Percentiles rank a stretch among this genome's conserved stretches.
These are phyloP conservation scores for Ceratocystis destructans DNA, from an alignment of 2,329 filamentous ascomycete species.

Conservation along the genomic window DNA sequence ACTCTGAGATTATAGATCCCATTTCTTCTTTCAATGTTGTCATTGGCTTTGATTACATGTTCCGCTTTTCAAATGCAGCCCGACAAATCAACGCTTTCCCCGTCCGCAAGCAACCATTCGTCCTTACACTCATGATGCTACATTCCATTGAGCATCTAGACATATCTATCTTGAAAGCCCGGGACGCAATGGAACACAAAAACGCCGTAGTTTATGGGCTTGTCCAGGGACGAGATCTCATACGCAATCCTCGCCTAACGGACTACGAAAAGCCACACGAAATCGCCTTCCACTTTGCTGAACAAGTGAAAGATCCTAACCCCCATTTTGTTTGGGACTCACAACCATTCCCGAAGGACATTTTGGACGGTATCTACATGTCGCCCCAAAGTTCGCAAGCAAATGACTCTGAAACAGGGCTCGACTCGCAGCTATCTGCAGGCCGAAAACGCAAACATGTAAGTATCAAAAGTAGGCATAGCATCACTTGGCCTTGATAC, in stretches of 20 bases:
- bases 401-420: background rate
- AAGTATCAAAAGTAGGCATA: conserved; percentile 22
- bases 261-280: conserved; percentile 33
- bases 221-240: conserved; percentile 27
- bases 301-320: conserved; percentile 31
- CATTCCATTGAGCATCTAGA: conserved; percentile 45
- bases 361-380: conserved; percentile 35
- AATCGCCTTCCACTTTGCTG: conserved; percentile 35
- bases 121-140: conserved; percentile 36
- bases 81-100: conserved; percentile 21
- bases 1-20: conserved; percentile 28
- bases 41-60: conserved; percentile 41
- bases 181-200: conserved; percentile 33
- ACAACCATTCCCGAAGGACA: conserved; percentile 33
- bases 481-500: background rate
- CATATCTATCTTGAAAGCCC: conserved; percentile 29
- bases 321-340: conserved; percentile 35
- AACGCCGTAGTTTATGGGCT: conserved; percentile 32
- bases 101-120: conserved; percentile 29
- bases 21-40: conserved; percentile 35
- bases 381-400: conserved; percentile 25
- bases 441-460: conserved; percentile 36
- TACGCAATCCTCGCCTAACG: conserved; percentile 30
- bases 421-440: conserved; percentile 7
- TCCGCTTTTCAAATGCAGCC: conserved; percentile 28